phyloP scores from a whole-genome alignment of 306 rosid genomes.

The Glycine tomentella region DNA sequence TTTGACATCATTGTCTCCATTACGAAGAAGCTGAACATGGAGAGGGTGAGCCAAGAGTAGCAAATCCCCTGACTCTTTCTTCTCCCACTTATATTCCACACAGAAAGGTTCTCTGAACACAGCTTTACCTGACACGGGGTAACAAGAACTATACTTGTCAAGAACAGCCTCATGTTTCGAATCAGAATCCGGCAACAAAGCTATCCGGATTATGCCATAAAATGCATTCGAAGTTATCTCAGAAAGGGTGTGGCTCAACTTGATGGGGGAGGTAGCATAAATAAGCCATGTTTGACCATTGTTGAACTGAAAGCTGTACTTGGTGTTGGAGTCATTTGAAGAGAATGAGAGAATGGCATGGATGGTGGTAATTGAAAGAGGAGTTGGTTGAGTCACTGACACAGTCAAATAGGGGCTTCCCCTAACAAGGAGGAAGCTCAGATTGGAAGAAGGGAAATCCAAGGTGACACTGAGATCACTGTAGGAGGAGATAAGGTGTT shows the following conservation, averaged over 20 bases:
- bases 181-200: constrained; percentile 48
- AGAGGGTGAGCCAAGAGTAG: constrained; percentile 87
- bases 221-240: constrained; percentile 63
- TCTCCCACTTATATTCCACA: constrained; percentile 81
- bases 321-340: constrained; percentile 59
- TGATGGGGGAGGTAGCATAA: constrained; percentile 67
- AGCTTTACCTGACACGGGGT: constrained; percentile 80
- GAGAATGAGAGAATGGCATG: constrained; percentile 73
- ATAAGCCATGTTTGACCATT: constrained; percentile 87
- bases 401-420: constrained; percentile 85
- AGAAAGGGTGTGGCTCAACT: constrained; percentile 49
- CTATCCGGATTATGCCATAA: constrained; percentile 75
- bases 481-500: constrained; percentile 67
- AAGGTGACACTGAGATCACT: constrained; percentile 79
- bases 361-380: constrained; percentile 67
- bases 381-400: constrained; percentile 51
- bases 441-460: constrained; percentile 74
- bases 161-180: constrained; percentile 53
- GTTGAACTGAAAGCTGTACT: constrained; percentile 65
- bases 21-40: constrained; percentile 64
- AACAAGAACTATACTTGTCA: constrained; percentile 68
- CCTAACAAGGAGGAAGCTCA: constrained; percentile 73
- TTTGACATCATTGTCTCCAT: constrained; percentile 43
- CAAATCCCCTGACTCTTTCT: constrained; percentile 76
- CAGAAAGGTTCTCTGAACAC: constrained; percentile 60